phyloP scores from a whole-genome alignment of 2,329 filamentous ascomycete species.

The Dothistroma pini region DNA sequence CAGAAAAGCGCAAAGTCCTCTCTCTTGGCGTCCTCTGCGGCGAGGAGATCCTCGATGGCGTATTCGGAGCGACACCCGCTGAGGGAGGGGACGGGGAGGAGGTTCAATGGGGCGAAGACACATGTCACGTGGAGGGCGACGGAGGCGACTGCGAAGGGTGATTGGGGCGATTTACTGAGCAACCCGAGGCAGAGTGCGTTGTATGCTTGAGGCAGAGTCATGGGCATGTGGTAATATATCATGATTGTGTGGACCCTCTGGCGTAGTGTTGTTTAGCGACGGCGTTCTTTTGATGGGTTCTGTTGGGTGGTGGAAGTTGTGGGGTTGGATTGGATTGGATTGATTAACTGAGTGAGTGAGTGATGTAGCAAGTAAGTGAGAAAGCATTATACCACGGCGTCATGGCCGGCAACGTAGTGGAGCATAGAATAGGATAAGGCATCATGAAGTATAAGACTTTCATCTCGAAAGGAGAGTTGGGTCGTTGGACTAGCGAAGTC shows the following conservation, averaged over 20 bases:
- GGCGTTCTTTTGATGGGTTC: background rate
- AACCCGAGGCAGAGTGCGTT: slow-evolving; percentile 10
- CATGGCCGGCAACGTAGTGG: background rate
- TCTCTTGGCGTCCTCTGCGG: background rate
- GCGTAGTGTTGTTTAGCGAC: slow-evolving; percentile 3
- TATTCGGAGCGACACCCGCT: slow-evolving; percentile 12
- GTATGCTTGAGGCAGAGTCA: background rate
- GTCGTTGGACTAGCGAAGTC: background rate
- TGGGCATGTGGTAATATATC: background rate
- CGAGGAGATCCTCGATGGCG: slow-evolving; percentile 1
- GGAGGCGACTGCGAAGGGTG: slow-evolving; percentile 8
- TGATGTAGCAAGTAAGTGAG: background rate
- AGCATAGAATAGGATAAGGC: background rate
- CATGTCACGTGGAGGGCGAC: slow-evolving; percentile 8
- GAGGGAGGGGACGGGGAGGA: slow-evolving; percentile 9
- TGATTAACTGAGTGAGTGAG: background rate
- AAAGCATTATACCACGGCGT: background rate
- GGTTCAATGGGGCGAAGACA: slow-evolving; percentile 12
- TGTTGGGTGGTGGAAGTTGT: background rate
- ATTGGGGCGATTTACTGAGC: slow-evolving; percentile 13
- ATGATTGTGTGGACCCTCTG: background rate
- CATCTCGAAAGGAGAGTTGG: background rate
- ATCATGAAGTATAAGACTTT: background rate
- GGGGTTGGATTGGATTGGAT: too few species aligned
- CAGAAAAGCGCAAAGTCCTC: background rate